Base-by-base conservation (phyloP, 2,329 filamentous ascomycete genomes). In the Trichoderma sp. region DNA sequence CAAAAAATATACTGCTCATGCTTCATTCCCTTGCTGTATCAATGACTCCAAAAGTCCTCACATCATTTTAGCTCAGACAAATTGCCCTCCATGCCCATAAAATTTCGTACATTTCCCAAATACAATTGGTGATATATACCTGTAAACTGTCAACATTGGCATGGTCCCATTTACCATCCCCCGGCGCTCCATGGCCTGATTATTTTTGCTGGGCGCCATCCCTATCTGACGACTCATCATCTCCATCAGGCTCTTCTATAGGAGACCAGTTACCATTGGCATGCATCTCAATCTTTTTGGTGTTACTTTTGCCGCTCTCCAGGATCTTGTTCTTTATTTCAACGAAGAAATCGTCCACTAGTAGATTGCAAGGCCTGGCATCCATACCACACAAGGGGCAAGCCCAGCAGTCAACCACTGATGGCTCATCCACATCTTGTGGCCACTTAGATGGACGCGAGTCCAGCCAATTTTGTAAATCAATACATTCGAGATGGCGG, bases 401-500 rank as follows among this genome's bases (percentile, higher is more conserved):
- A 74, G 88, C 91, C 94, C 95, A 98, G 67, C 89, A 88, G 77
- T 96, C 93, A 0, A 88, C 84, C 70, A 87, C 82, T 1, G 85
- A 86, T 9, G 88, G 89, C 75, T 90, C 86, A 11, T 61, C 71
- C 8, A 39, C 73, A 43, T 74, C 74, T n/a, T 70, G 71, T 4
- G 74, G 43, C 6, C 81, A 79, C 73, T 86, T 86, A 15, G 82
- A 81, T 6, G 85, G 84, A 56, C 93, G 89, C 6, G 91, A 93
- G 15, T 85, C 81, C 9, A 99, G 86, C 84, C 93, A 98, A 1
- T 89, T 95, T 24, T 92, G 87, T 8, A 98, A 88, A 79, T 98
- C 95, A 78, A 98, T 98, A 78, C 94, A 97, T 78, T 98, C 93
- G 43, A 91, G 84, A 78, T 99, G 95, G 28, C 84, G 83, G 79